Base-by-base conservation (phyloP, 1,284 basidiomycete species). In the Cutaneotrichosporon sp. region DNA sequence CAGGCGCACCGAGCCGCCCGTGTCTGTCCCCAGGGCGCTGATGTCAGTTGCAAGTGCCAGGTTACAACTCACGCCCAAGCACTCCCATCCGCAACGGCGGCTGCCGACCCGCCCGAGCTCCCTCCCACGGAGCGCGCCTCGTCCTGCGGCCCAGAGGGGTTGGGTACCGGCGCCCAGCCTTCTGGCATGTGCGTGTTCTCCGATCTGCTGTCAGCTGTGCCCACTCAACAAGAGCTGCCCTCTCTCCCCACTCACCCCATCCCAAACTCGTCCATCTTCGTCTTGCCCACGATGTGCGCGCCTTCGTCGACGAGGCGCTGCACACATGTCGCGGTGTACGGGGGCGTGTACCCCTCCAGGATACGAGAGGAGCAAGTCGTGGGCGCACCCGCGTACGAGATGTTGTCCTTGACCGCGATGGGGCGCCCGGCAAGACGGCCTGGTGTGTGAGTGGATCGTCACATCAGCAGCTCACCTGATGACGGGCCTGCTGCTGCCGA, bases 241-340 rank as follows among this genome's bases (percentile, higher is more conserved):
- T 29, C n/a, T n/a, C n/a, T n/a, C 24, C 13, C 16, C 24, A 43
- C 73, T 56, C 45, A 93, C 89, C 95, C 95, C 95, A 99, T 99
- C 0, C 95, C 95, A 79, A 99, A 99, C 77, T 98, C 95, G 75
- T 99, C 95, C 79, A 93, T 94, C 74, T 97, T 97, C 0, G 94
- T 89, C 80, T 95, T 95, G 2, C 92, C 94, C 0, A 89, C 73
- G 14, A 98, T 85, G 10, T 84, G 76, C 0, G 89, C 92, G 1
- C 92, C 94, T 0, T 85, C 83, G 0, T 80, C 66, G 1, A 83
- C 81, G 0, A 99, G 80, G 2, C 87, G 78, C 1, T 80, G 66
- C 0, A 97, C 91, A 5, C 90, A 90, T 0, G 92, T 93, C 51
- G 95, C 93, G 74, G 94, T 90, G 72, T 90, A 94, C 0, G 92